These are phyloP conservation scores for Candida vaughaniae DNA, from an alignment of 805 yeast species.

Conservation along the genomic window DNA sequence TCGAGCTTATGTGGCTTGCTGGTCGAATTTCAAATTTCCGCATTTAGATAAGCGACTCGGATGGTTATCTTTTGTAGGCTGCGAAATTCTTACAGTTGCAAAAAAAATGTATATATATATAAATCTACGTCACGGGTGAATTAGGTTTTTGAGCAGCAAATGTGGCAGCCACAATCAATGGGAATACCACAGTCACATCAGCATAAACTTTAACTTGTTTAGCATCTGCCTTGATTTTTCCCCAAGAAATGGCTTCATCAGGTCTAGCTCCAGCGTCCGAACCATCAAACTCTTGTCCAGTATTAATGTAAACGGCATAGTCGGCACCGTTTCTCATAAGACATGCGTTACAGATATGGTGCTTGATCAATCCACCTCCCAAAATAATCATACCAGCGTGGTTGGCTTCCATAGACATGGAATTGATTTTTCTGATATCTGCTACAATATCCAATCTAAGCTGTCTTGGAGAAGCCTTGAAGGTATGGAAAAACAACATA, in stretches of 20 bases:
- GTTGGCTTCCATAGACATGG: slow-evolving; percentile 92
- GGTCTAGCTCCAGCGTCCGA: slow-evolving; percentile 99
- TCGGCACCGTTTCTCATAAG: slow-evolving; percentile 99
- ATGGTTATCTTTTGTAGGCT: too few relatives aligned
- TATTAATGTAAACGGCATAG: slow-evolving; percentile 93
- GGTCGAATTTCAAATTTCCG: too few relatives aligned
- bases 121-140: too few relatives aligned
- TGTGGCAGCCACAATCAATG: slow-evolving; percentile 96
- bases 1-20: not conserved
- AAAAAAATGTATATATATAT: too few relatives aligned
- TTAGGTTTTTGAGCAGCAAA: slow-evolving; percentile 61
- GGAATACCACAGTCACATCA: slow-evolving; percentile 93
- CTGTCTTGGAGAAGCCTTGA: slow-evolving; percentile 88
- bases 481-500: slow-evolving; percentile 98
- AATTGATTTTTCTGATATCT: slow-evolving; percentile 88
- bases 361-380: slow-evolving; percentile 96
- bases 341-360: slow-evolving; percentile 97
- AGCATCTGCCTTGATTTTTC: slow-evolving; percentile 95
- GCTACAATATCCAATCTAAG: slow-evolving; percentile 89
- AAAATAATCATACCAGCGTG: slow-evolving; percentile 93
- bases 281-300: slow-evolving; percentile 98
- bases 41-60: too few relatives aligned
- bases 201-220: slow-evolving; percentile 88
- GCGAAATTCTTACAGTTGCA: too few relatives aligned
- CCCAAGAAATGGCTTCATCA: slow-evolving; percentile 99